Conservation (phyloP, 306 rosid species). For the Ormosia emarginata region DNA sequence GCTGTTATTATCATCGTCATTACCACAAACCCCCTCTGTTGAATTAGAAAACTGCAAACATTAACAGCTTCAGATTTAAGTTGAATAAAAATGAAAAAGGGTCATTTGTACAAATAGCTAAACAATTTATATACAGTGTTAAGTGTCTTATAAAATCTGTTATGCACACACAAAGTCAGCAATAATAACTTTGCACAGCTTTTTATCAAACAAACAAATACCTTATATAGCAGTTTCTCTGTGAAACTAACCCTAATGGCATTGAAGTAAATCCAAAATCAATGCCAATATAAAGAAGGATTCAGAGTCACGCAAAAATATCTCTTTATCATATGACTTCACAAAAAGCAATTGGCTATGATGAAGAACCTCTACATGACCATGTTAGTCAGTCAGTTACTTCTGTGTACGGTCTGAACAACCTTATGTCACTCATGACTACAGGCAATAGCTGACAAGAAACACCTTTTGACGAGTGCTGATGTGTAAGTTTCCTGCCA, state of each 20-base stretch:
- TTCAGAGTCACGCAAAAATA: neutral
- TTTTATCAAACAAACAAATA: neutral
- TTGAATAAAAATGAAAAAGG: neutral
- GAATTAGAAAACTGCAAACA: neutral
- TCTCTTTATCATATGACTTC: neutral
- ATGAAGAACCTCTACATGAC: neutral
- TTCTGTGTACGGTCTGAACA: neutral
- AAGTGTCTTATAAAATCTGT: neutral
- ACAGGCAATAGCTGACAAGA: constrained; percentile 49
- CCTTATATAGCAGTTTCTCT: neutral
- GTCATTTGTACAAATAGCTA: neutral
- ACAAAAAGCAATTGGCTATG: neutral
- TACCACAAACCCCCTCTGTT: neutral
- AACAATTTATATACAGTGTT: neutral
- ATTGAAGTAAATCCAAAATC: neutral
- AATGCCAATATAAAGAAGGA: neutral
- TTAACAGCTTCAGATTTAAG: neutral
- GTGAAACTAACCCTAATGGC: neutral
- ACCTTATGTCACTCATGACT: neutral
- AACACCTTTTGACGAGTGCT: constrained; percentile 50
- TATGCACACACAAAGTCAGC: neutral
- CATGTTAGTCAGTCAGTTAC: neutral
- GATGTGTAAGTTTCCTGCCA: constrained; percentile 50
- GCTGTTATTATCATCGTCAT: neutral
- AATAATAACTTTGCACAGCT: neutral